Conservation (phyloP, 2,329 filamentous ascomycete species). For the Sporothrix pallida region DNA sequence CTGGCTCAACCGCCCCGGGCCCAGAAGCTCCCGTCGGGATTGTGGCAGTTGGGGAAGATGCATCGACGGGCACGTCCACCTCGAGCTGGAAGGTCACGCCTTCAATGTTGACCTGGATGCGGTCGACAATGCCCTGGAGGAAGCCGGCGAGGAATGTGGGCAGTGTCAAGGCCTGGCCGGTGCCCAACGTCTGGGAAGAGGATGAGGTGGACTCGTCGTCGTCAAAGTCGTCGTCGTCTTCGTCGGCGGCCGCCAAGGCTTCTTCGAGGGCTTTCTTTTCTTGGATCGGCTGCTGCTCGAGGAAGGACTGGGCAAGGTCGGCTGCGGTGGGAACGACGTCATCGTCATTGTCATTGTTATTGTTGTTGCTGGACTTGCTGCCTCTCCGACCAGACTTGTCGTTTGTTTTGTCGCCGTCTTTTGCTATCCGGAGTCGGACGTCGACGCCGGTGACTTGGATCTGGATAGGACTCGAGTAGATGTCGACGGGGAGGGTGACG, state of each 20-base stretch:
- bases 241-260: constrained; percentile 63
- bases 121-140: constrained; percentile 74
- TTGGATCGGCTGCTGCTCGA: constrained; percentile 70
- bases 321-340: constrained; percentile 68
- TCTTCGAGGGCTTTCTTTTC: constrained; percentile 73
- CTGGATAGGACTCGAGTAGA: constrained; percentile 81
- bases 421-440: constrained; percentile 64
- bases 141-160: constrained; percentile 74
- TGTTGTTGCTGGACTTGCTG: constrained; percentile 6
- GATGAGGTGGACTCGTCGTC: constrained; percentile 60
- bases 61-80: constrained; percentile 60
- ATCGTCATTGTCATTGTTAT: constrained; percentile 44
- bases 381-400: constrained; percentile 3
- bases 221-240: constrained; percentile 33
- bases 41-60: constrained; percentile 33
- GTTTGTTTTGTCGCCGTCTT: constrained; percentile 11
- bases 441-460: constrained; percentile 84
- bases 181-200: constrained; percentile 56
- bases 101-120: constrained; percentile 69
- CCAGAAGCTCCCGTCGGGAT: background rate
- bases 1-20: constrained; percentile 55
- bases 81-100: constrained; percentile 71
- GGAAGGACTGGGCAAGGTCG: constrained; percentile 77
- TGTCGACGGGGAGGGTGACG: constrained; percentile 84
- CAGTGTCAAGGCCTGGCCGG: constrained; percentile 71